Base-by-base conservation (phyloP, 495 filamentous ascomycete species). In the Evernia prunastri region DNA sequence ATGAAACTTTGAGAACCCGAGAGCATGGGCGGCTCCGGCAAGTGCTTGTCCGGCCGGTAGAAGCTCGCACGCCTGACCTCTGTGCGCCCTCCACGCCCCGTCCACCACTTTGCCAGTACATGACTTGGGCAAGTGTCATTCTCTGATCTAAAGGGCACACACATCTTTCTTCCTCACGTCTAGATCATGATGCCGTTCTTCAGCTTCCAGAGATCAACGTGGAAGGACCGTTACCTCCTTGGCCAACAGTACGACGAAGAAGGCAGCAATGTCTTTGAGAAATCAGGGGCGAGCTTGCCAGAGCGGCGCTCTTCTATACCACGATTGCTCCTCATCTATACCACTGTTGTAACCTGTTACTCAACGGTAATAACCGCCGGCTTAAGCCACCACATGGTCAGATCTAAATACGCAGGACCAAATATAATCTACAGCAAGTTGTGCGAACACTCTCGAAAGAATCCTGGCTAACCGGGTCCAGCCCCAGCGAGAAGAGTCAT, bases 361-460 rank as follows among this genome's bases (percentile, higher is more conserved):
- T 27, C 51, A 56, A 6, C 4, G 6, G 23, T 56, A 12, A 29
- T 56, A 35, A 56, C 51, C 25, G 51, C 51, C 31, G 3, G 6
- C 20, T 35, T 56, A 4, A 35, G 3, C 20, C 51, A 23, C 4
- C 23, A 56, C 25, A 56, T 29, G 23, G 31, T 56, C 23, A 29
- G 51, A 27, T 56, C 51, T 12, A 56, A 56, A 56, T 56, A 56
- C 20, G 51, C 11, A 56, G 51, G 51, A n/a, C 51, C 51, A 56
- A 56, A 56, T 23, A 29, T 56, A 4, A 56, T 56, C 31, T 56
- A 56, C 23, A 56, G 51, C 20, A 56, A 29, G 23, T 56, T 56
- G 4, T 29, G 25, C 29, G 25, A 27, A 27, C 51, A 56, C 9
- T 17, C 51, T 35, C 51, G 29, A 56, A 15, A 3, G 31, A 15